Evolutionary conservation across 1,284 basidiomycete species (phyloP).

Genomic region (Microbotryum violaceum): DNA sequence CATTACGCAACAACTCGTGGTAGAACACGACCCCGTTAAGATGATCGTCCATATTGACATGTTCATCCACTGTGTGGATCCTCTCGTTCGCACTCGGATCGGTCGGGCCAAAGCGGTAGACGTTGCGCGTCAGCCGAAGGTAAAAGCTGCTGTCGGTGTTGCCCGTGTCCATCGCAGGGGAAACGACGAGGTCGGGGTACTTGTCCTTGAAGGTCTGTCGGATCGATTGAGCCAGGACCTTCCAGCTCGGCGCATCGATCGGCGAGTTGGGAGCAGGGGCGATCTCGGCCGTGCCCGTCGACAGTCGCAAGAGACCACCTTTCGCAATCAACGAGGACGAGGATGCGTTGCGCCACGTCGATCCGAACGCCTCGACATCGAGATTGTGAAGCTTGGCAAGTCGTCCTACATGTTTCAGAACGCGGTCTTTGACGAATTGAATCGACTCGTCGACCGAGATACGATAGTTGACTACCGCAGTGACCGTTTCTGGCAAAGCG

Average conservation of each 20-base stretch:
- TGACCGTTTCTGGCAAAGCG: constrained; percentile 20
- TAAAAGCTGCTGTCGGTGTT: constrained; percentile 48
- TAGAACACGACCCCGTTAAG: constrained; percentile 1
- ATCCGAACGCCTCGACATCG: constrained; percentile 51
- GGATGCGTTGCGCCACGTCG: too few species aligned
- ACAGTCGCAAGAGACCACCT: too few species aligned
- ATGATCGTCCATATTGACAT: constrained; percentile 7
- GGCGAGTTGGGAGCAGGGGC: constrained; percentile 53
- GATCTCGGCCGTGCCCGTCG: constrained; percentile 37
- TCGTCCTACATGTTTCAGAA: constrained; percentile 44
- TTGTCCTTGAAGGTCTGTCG: constrained; percentile 40
- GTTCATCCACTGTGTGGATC: constrained; percentile 60
- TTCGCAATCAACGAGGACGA: too few species aligned
- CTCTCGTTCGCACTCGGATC: constrained; percentile 43
- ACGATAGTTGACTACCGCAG: constrained; percentile 51
- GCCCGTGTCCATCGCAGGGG: constrained; percentile 50
- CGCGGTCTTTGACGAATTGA: constrained; percentile 45
- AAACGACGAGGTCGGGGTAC: constrained; percentile 42
- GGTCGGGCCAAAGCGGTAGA: constrained; percentile 50
- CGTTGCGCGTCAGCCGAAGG: constrained; percentile 47
- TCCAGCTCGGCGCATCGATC: constrained; percentile 44
- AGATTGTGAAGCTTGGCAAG: constrained; percentile 48
- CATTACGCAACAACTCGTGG: constrained; percentile 1
- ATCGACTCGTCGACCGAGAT: constrained; percentile 49
- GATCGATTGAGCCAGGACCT: constrained; percentile 49